Evolutionary conservation across 2,329 filamentous ascomycete genomes (phyloP).

Genomic region (Colletotrichum lentis): DNA sequence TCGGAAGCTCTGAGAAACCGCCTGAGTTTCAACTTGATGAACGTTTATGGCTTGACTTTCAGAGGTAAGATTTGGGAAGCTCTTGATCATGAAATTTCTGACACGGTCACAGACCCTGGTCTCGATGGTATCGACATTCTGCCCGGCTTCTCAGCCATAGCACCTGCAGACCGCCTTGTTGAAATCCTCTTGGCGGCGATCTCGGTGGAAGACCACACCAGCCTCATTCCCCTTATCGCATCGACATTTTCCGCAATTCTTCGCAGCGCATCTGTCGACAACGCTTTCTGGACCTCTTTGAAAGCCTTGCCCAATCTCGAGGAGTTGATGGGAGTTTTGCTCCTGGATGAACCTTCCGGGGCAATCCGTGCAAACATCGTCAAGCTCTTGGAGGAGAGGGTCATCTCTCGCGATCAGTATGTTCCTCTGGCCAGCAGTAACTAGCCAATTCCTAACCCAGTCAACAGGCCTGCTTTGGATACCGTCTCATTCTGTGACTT

Average conservation of each 20-base stretch:
- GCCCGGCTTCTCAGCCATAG: conserved; percentile 40
- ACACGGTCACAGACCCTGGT: conserved; percentile 41
- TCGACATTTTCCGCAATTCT: conserved; percentile 52
- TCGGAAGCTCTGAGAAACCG: conserved; percentile 56
- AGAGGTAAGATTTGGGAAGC: conserved; percentile 53
- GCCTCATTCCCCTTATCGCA: conserved; percentile 40
- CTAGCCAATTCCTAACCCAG: conserved; percentile 21
- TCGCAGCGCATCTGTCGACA: conserved; percentile 50
- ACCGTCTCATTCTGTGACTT: conserved; percentile 53
- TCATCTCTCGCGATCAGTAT: conserved; percentile 35
- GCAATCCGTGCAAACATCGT: conserved; percentile 49
- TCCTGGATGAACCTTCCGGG: conserved; percentile 50
- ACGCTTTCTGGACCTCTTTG: conserved; percentile 52
- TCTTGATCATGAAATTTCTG: conserved; percentile 29
- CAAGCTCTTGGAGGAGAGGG: conserved; percentile 47
- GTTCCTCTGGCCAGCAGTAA: conserved; percentile 30
- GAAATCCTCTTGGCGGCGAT: conserved; percentile 42
- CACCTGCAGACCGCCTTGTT: conserved; percentile 43
- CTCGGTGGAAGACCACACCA: conserved; percentile 20
- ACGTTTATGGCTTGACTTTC: conserved; percentile 64
- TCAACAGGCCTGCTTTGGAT: conserved; percentile 43
- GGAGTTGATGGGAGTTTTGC: conserved; percentile 46
- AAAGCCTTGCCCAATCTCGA: conserved; percentile 42
- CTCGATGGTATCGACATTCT: not conserved
- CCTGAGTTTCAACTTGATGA: conserved; percentile 63